Base-by-base conservation (phyloP, 345 rosid genomes). In the Cardamine occulta region DNA sequence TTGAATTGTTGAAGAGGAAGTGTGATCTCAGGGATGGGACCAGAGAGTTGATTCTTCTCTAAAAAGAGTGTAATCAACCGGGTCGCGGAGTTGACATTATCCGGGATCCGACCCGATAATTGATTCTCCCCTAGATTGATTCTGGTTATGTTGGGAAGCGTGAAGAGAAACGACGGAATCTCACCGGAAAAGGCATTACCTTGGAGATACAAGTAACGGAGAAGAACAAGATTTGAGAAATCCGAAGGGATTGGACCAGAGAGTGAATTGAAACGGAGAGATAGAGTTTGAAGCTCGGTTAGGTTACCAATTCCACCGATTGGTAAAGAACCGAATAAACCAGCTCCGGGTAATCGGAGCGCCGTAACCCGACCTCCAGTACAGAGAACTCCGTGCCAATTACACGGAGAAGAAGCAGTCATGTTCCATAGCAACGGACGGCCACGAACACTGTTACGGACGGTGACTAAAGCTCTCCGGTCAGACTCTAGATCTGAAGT, bases 211-310 rank as follows among this genome's bases (percentile, higher is more conserved):
- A 95, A 82, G 81, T 86, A 68, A 34, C 89, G 87, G 51, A 95
- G 87, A 10, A 74, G 79, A 1, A 75, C 24, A 28, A 92, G 90
- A 28, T 80, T 76, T 1, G 84, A 78, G 51, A 95, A 84, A 80
- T 92, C 97, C 4, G 84, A 23, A 0, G 99, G 99, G 12, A 95
- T 66, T 5, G 82, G 24, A 5, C 97, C 97, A 2, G 85, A 63
- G n/a, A 92, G 86, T 2, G 92, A 81, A 61, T 95, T 95, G 82
- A 86, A 84, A 4, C 99, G 93, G 73, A 95, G 88, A 34, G 97
- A 90, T 2, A 95, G 83, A 4, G 90, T 85, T 23, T 84, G 89
- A 0, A 95, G 88, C 70, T 82, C 56, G 6, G 99, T 85, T 18
- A 95, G 67, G 70, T 92, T 92, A 32, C 94, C 88, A 26, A 95